These are phyloP conservation scores for Claviceps quebecensis DNA, from an alignment of 2,329 filamentous ascomycete genomes.

Conservation along the genomic window DNA sequence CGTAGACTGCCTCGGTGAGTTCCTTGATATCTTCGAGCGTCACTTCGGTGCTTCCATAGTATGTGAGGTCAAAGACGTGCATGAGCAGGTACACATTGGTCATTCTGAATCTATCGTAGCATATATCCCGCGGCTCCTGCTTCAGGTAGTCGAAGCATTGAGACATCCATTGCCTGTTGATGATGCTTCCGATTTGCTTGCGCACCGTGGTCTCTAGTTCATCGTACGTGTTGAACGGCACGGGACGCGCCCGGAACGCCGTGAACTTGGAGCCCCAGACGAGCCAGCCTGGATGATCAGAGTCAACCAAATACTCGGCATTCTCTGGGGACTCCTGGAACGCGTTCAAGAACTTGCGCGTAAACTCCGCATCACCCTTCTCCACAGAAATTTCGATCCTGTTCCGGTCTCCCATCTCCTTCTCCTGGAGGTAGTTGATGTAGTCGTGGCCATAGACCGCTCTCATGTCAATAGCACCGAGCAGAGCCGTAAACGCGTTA, in stretches of 20 bases:
- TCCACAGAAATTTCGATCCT: constrained; percentile 61
- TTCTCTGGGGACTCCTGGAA: constrained; percentile 56
- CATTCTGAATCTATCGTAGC: constrained; percentile 78
- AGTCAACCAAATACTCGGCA: constrained; percentile 80
- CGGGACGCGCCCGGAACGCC: constrained; percentile 60
- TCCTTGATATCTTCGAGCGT: constrained; percentile 83
- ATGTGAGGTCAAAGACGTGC: constrained; percentile 80
- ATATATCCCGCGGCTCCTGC: constrained; percentile 77
- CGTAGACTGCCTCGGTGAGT: constrained; percentile 63
- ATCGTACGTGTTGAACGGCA: constrained; percentile 59
- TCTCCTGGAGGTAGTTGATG: constrained; percentile 70
- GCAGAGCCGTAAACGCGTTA: constrained; percentile 60
- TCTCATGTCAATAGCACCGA: constrained; percentile 76
- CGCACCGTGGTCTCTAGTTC: constrained; percentile 62
- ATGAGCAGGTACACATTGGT: constrained; percentile 75
- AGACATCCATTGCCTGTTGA: constrained; percentile 75
- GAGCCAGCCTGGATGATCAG: constrained; percentile 88
- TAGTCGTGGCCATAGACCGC: constrained; percentile 79
- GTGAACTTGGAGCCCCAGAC: constrained; percentile 85
- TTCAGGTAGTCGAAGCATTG: constrained; percentile 88
- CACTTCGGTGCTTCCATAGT: constrained; percentile 60
- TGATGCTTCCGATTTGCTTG: constrained; percentile 62
- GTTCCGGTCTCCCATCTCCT: constrained; percentile 57
- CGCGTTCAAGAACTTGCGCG: constrained; percentile 57
- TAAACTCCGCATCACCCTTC: constrained; percentile 65